A percentile compares a stretch with the other conserved stretches of the same genome.
Evolutionary conservation across 23 red algal genomes (phyloP).

Genomic region (Gracilariopsis chorda): DNA sequence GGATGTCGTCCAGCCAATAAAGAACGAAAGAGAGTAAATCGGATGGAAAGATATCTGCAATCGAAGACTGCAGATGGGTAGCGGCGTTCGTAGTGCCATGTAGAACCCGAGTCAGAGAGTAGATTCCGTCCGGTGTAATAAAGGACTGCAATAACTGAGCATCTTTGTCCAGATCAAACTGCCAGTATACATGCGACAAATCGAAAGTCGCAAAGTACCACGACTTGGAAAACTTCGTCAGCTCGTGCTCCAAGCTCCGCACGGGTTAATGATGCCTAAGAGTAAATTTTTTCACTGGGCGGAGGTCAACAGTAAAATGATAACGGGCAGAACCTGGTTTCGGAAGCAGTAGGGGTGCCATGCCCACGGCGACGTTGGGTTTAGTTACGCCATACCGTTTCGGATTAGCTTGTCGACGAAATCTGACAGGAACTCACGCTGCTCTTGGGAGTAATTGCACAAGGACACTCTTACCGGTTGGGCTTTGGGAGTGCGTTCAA

Average conservation of each 20-base stretch:
- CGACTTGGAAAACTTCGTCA: background rate
- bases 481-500: background rate
- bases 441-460: background rate
- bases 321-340: background rate
- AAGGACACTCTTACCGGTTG: background rate
- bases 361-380: conserved; percentile 1
- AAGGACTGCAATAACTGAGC: background rate
- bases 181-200: background rate
- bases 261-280: background rate
- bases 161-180: background rate
- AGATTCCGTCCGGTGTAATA: background rate
- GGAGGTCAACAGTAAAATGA: conserved; percentile 16
- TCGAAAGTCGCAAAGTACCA: background rate
- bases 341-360: background rate
- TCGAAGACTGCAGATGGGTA: background rate
- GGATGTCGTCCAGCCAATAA: conserved; percentile 16
- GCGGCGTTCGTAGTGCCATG: background rate
- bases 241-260: background rate
- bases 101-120: background rate
- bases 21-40: background rate
- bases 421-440: background rate
- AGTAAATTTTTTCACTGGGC: background rate
- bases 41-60: background rate
- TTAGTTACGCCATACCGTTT: background rate
- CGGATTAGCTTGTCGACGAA: background rate